phyloP scores from a whole-genome alignment of 2,329 filamentous ascomycete genomes.

The Cryphonectria japonica region DNA sequence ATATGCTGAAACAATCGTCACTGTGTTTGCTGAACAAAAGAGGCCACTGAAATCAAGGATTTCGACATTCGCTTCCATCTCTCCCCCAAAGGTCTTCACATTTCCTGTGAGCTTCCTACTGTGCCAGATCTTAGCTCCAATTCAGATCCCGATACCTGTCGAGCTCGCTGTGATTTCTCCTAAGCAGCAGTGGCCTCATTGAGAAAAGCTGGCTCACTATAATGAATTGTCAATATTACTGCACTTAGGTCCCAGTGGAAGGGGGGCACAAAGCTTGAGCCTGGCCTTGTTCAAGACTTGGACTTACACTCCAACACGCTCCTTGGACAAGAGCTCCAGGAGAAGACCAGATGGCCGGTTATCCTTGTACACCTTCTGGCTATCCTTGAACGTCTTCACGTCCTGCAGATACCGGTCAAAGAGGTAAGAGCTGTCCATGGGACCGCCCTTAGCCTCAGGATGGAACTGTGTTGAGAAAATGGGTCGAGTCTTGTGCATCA shows the following conservation, averaged over 20 bases:
- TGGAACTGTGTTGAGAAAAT: slow-evolving; percentile 99
- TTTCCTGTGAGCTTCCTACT: background rate
- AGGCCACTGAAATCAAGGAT: background rate
- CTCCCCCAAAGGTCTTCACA: background rate
- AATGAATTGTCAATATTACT: slow-evolving; percentile 2
- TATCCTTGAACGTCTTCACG: slow-evolving; percentile 86
- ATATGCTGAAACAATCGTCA: background rate
- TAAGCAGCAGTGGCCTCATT: slow-evolving; percentile 46
- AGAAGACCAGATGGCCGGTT: slow-evolving; percentile 86
- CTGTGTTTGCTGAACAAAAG: background rate
- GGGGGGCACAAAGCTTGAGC: background rate
- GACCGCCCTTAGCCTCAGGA: slow-evolving; percentile 95
- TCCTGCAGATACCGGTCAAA: slow-evolving; percentile 96
- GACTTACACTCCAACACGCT: slow-evolving; percentile 79
- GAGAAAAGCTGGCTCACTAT: slow-evolving; percentile 61
- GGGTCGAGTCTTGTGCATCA: slow-evolving; percentile 93
- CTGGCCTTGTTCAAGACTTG: background rate
- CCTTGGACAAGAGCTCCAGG: slow-evolving; percentile 89
- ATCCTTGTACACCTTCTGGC: slow-evolving; percentile 77
- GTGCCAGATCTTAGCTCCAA: background rate
- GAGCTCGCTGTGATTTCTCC: background rate
- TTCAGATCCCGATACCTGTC: background rate
- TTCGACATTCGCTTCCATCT: too few species aligned
- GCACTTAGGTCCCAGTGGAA: background rate
- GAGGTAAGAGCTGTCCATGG: slow-evolving; percentile 92